These are phyloP conservation scores for Asterochloris erici DNA, from an alignment of 139 green algal species.

Conservation along the genomic window DNA sequence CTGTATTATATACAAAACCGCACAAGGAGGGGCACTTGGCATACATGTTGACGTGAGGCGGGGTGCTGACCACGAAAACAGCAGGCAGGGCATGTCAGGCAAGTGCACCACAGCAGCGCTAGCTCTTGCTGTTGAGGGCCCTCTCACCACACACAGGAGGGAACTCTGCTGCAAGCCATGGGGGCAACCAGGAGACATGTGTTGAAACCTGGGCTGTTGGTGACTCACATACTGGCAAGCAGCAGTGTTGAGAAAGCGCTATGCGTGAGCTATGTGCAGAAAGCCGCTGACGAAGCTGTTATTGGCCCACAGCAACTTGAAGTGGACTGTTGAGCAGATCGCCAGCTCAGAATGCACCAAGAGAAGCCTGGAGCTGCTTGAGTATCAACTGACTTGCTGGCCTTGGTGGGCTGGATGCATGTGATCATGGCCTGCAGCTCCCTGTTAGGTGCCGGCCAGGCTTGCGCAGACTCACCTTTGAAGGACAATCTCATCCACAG, in stretches of 20 bases:
- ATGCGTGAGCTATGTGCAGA: not conserved
- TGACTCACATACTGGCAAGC: not conserved
- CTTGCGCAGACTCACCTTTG: too few species aligned
- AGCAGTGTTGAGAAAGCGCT: not conserved
- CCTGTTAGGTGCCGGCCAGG: constrained; percentile 35
- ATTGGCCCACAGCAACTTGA: constrained; percentile 94
- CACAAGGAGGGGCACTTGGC: too few species aligned
- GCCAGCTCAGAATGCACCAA: constrained; percentile 88
- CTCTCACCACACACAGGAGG: constrained; percentile 74
- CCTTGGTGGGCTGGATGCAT: constrained; percentile 96
- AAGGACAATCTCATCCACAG: too few species aligned
- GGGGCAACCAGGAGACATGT: constrained; percentile 74
- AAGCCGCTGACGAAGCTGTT: constrained; percentile 56
- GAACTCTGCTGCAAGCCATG: constrained; percentile 95
- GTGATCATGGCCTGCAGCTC: constrained; percentile 88
- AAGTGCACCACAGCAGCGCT: not conserved
- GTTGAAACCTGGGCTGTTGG: not conserved
- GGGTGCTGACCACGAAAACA: too few species aligned
- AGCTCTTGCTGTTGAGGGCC: constrained; percentile 8
- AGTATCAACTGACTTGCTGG: constrained; percentile 94
- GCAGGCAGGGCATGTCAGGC: too few species aligned
- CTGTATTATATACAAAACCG: too few species aligned
- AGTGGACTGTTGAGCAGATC: constrained; percentile 97
- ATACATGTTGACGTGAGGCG: too few species aligned
- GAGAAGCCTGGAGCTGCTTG: constrained; percentile 67